Evolutionary conservation across 164 flowering plant species (phyloP).

Genomic region (Piper betle): DNA sequence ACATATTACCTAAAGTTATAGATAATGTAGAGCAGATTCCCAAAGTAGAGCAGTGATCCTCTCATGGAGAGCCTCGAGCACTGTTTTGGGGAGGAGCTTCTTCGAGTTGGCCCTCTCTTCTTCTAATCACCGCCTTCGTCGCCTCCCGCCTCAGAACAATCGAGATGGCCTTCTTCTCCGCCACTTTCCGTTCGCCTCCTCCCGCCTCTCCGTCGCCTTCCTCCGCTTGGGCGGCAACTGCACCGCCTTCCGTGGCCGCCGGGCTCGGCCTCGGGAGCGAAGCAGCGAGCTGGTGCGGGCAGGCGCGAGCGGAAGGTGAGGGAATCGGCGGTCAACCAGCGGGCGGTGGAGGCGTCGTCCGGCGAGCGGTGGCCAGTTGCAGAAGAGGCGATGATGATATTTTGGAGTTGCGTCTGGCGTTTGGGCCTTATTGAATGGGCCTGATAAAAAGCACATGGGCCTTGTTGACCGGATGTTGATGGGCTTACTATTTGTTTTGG

Average conservation of each 20-base stretch:
- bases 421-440: no score
- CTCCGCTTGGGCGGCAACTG: not conserved
- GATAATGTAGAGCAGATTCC: conserved; percentile 98
- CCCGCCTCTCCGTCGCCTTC: conserved; percentile 43
- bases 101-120: conserved; percentile 59
- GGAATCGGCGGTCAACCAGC: not conserved
- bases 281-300: not conserved
- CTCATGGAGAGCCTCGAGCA: conserved; percentile 90
- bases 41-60: conserved; percentile 76
- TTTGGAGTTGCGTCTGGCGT: no score
- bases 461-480: no score
- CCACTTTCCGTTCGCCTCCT: conserved; percentile 67
- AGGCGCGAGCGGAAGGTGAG: not conserved
- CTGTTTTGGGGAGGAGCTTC: conserved; percentile 64
- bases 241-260: not conserved
- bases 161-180: conserved; percentile 79
- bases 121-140: conserved; percentile 74
- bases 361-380: no score
- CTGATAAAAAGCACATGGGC: no score
- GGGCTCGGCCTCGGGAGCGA: not conserved
- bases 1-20: no score
- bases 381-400: no score
- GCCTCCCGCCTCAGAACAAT: conserved; percentile 75
- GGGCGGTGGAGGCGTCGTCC: not conserved
- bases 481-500: no score